These are phyloP conservation scores for Mycotypha africana DNA, from an alignment of 371 early-diverging fungal genomes.

Conservation along the genomic window DNA sequence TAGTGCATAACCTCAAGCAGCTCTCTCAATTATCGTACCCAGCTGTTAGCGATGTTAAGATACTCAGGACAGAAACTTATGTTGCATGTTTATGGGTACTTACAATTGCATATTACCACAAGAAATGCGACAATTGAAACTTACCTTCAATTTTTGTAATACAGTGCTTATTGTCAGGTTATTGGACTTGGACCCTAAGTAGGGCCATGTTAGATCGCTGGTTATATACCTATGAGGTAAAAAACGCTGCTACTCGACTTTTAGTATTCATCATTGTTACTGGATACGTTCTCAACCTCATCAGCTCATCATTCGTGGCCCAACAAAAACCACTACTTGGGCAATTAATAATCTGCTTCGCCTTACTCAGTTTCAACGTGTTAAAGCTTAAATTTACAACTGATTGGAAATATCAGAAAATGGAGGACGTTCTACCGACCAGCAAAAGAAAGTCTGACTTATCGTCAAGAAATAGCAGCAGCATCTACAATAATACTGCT, in stretches of 20 bases:
- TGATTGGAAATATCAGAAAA: slow-evolving; percentile 37
- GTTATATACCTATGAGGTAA: slow-evolving; percentile 56
- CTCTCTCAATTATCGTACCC: too few species aligned
- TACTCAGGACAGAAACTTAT: slow-evolving; percentile 56
- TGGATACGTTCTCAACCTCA: slow-evolving; percentile 44
- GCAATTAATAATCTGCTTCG: slow-evolving; percentile 46
- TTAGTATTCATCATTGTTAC: slow-evolving; percentile 47
- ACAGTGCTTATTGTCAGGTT: slow-evolving; percentile 9
- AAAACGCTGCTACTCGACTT: slow-evolving; percentile 52
- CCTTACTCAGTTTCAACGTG: slow-evolving; percentile 41
- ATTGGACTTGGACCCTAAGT: slow-evolving; percentile 46
- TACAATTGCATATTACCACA: too few species aligned
- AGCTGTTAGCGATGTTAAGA: slow-evolving; percentile 34
- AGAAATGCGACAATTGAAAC: too few species aligned
- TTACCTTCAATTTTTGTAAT: neutral
- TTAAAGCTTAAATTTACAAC: slow-evolving; percentile 48
- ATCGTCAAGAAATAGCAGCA: too few species aligned
- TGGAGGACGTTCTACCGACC: slow-evolving; percentile 28
- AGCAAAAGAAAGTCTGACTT: slow-evolving; percentile 28
- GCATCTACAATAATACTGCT: slow-evolving; percentile 39
- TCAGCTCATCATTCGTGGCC: slow-evolving; percentile 38
- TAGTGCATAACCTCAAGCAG: slow-evolving; percentile 36
- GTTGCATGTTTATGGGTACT: slow-evolving; percentile 59
- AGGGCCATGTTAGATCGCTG: slow-evolving; percentile 57
- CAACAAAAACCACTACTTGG: too few species aligned